These are phyloP conservation scores for Leptoxyphium fumago DNA, from an alignment of 2,329 filamentous ascomycete genomes.

Conservation along the genomic window DNA sequence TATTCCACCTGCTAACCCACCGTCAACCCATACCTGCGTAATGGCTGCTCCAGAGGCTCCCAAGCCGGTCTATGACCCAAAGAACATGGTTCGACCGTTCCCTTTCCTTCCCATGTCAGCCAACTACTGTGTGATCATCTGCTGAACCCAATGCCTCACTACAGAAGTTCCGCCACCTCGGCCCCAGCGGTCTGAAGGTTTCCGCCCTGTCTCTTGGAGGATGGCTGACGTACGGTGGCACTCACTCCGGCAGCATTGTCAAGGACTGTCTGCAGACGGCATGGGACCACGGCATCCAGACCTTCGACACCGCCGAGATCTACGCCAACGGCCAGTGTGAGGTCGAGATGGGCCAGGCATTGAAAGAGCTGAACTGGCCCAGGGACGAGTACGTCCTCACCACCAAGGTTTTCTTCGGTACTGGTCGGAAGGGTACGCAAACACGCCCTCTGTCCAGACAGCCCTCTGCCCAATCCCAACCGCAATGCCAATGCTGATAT, in stretches of 20 bases:
- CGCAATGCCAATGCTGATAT: conserved; percentile 29
- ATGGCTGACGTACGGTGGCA: conserved; percentile 31
- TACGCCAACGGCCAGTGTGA: conserved; percentile 48
- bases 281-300: conserved; percentile 28
- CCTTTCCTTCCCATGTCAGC: too few relatives aligned
- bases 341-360: conserved; percentile 38
- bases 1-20: too few relatives aligned
- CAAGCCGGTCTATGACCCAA: conserved; percentile 34
- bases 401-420: conserved; percentile 39
- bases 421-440: conserved; percentile 8
- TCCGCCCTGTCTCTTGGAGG: conserved; percentile 36
- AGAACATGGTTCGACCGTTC: conserved; percentile 26
- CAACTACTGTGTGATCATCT: not conserved
- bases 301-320: conserved; percentile 33
- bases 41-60: conserved; percentile 7
- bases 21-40: not conserved
- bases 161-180: conserved; percentile 27
- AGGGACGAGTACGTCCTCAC: conserved; percentile 30
- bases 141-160: not conserved
- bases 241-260: conserved; percentile 34
- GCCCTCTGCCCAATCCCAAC: conserved; percentile 33
- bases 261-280: conserved; percentile 37
- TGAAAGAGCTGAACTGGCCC: conserved; percentile 35
- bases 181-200: conserved; percentile 34
- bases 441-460: not conserved